Evolutionary conservation across 1,284 basidiomycete species (phyloP).

Genomic region (Mycena citricolor): DNA sequence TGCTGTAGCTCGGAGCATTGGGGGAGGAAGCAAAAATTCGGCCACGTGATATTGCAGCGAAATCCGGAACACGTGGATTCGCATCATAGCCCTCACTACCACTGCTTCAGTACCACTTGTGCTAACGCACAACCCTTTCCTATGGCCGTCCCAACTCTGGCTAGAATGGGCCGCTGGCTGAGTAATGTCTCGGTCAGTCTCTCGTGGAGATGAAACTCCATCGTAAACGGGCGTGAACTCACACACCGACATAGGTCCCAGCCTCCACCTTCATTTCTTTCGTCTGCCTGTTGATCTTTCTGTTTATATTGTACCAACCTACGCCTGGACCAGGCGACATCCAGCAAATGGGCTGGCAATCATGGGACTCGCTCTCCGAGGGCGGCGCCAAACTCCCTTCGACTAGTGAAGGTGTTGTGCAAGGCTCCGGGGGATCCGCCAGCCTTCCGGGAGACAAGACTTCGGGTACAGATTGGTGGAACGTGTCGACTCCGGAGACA

Average conservation of each 20-base stretch:
- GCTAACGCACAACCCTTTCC: background rate
- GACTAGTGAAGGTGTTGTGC: background rate
- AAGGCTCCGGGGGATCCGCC: background rate
- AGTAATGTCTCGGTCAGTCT: constrained; percentile 41
- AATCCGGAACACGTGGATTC: too few relatives aligned
- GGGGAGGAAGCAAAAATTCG: background rate
- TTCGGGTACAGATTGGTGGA: constrained; percentile 69
- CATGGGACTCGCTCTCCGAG: constrained; percentile 70
- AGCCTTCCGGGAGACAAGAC: constrained; percentile 5
- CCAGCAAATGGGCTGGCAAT: constrained; percentile 86
- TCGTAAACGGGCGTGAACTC: too few relatives aligned
- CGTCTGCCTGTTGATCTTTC: constrained; percentile 67
- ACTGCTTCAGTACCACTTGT: constrained; percentile 8
- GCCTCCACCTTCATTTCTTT: constrained; percentile 62
- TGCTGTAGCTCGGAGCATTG: constrained; percentile 17
- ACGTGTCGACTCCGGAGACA: constrained; percentile 44
- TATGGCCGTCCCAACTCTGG: constrained; percentile 36
- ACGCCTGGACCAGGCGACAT: constrained; percentile 65
- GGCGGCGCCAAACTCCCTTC: constrained; percentile 6
- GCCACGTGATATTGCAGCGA: constrained; percentile 1
- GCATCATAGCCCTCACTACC: background rate
- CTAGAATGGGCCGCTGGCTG: constrained; percentile 14
- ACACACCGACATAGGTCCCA: constrained; percentile 49
- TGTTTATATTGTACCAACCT: constrained; percentile 77
- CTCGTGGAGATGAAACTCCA: too few relatives aligned